These are phyloP conservation scores for Boehmeria nivea DNA, from an alignment of 306 rosid species.

Conservation along the genomic window DNA sequence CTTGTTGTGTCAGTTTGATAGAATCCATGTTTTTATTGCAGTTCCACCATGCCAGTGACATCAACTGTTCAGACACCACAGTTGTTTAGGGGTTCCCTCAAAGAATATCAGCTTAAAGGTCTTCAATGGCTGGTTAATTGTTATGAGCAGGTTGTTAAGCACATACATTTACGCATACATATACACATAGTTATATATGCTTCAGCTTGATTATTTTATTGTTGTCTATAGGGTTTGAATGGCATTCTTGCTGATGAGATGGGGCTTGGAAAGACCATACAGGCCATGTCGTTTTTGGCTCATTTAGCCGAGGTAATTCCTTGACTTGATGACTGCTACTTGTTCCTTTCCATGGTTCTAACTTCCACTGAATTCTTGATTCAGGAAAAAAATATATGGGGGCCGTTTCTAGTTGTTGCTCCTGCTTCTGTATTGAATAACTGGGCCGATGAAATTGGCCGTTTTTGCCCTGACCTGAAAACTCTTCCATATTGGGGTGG, in stretches of 20 bases:
- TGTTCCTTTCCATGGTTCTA: conserved; percentile 19
- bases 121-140: conserved; percentile 99
- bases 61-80: conserved; percentile 91
- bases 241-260: conserved; percentile 99
- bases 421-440: conserved; percentile 96
- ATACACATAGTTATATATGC: background rate
- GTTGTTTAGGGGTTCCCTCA: conserved; percentile 76
- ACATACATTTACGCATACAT: background rate
- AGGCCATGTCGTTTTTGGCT: conserved; percentile 97
- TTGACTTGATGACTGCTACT: conserved; percentile 17
- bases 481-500: conserved; percentile 99
- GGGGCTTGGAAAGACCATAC: conserved; percentile 99
- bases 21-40: conserved; percentile 38
- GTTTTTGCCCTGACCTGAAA: conserved; percentile 89
- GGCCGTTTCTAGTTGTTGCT: conserved; percentile 95
- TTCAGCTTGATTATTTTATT: conserved; percentile 13
- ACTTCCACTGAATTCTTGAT: conserved; percentile 23
- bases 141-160: conserved; percentile 85
- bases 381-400: conserved; percentile 99
- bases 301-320: conserved; percentile 91
- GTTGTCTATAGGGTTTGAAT: conserved; percentile 74
- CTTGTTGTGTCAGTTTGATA: conserved; percentile 21
- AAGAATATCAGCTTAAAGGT: conserved; percentile 92
- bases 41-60: conserved; percentile 97
- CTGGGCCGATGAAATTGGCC: conserved; percentile 98